Conservation (phyloP, 169 alveolate species). For the Condylostoma magnum region DNA sequence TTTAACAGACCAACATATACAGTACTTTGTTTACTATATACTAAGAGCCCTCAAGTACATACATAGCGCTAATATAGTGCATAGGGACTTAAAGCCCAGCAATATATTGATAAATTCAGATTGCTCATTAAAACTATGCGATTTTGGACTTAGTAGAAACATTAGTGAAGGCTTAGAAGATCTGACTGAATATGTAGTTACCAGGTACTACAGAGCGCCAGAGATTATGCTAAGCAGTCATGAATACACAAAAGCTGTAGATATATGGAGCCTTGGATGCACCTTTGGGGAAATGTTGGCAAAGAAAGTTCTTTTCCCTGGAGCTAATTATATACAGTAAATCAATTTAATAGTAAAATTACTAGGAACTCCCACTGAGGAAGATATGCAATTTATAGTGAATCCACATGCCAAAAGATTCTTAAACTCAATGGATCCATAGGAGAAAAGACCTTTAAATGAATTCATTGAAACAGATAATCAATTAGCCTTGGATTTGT, state of each 20-base stretch:
- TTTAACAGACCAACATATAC: slow-evolving; percentile 72
- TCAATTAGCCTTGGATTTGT: slow-evolving; percentile 62
- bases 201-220: slow-evolving; percentile 99
- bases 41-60: slow-evolving; percentile 71
- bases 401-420: slow-evolving; percentile 30
- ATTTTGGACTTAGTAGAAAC: slow-evolving; percentile 75
- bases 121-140: slow-evolving; percentile 76
- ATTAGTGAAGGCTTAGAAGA: slow-evolving; percentile 35
- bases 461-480: neutral
- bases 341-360: slow-evolving; percentile 62
- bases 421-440: neutral
- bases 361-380: slow-evolving; percentile 72
- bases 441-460: slow-evolving; percentile 18
- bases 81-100: slow-evolving; percentile 76
- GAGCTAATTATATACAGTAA: slow-evolving; percentile 86
- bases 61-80: slow-evolving; percentile 71
- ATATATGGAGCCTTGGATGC: slow-evolving; percentile 99
- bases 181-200: slow-evolving; percentile 97
- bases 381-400: slow-evolving; percentile 69
- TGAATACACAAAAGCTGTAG: slow-evolving; percentile 97
- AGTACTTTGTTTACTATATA: slow-evolving; percentile 66
- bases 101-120: slow-evolving; percentile 66
- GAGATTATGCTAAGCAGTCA: slow-evolving; percentile 96
- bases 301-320: slow-evolving; percentile 78
- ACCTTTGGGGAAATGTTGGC: slow-evolving; percentile 92